phyloP scores from a whole-genome alignment of 768 basidiomycete genomes.

The Podaxis rugospora region DNA sequence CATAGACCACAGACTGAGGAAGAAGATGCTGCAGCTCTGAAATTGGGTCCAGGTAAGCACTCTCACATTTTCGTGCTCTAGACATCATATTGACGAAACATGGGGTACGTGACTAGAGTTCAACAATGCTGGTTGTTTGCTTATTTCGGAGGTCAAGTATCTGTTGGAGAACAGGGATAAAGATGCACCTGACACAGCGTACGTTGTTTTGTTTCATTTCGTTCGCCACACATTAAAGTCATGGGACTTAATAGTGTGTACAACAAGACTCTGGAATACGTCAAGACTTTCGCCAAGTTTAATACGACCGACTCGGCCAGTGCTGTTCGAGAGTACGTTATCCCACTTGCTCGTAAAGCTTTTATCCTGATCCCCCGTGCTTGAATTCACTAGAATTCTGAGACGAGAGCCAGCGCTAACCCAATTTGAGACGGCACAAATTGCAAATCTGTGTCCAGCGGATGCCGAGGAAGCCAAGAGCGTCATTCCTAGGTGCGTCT shows the following conservation, averaged over 20 bases:
- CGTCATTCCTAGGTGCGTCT: constrained; percentile 73
- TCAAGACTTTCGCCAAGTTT: constrained; percentile 88
- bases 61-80: neutral
- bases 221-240: neutral
- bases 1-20: constrained; percentile 68
- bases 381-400: constrained; percentile 50
- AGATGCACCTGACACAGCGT: constrained; percentile 86
- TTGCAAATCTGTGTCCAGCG: constrained; percentile 86
- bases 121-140: constrained; percentile 85
- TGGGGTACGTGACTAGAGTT: constrained; percentile 51
- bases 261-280: constrained; percentile 90
- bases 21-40: constrained; percentile 81
- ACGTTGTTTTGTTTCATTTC: constrained; percentile 21
- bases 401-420: constrained; percentile 76
- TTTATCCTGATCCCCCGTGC: neutral
- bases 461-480: constrained; percentile 91
- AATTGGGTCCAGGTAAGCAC: constrained; percentile 65
- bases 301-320: constrained; percentile 79
- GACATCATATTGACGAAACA: neutral
- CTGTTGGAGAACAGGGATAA: constrained; percentile 84
- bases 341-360: neutral
- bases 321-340: constrained; percentile 81
- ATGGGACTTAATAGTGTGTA: constrained; percentile 59
- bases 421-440: constrained; percentile 90
- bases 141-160: constrained; percentile 92